phyloP scores from a whole-genome alignment of 1,284 basidiomycete species.

The Singerocomus inundabilis region DNA sequence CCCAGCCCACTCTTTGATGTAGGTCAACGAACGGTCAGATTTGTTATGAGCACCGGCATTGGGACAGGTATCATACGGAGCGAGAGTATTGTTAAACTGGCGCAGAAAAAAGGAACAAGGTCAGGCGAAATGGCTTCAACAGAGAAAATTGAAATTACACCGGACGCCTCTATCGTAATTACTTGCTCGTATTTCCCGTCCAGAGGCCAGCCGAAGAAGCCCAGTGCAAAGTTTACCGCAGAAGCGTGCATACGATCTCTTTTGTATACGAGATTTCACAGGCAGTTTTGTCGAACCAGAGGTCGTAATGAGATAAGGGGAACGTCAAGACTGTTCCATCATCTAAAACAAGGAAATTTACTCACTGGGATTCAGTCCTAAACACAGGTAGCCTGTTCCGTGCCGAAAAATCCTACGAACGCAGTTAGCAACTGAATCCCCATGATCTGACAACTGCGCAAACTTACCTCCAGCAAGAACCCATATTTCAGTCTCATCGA shows the following conservation, averaged over 20 bases:
- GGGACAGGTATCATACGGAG: constrained; percentile 40
- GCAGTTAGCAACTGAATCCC: neutral
- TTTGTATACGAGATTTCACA: constrained; percentile 20
- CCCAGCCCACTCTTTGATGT: constrained; percentile 61
- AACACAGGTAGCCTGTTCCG: constrained; percentile 75
- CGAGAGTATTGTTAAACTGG: constrained; percentile 33
- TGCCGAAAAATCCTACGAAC: constrained; percentile 68
- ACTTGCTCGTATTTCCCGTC: constrained; percentile 78
- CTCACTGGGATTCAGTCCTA: constrained; percentile 83
- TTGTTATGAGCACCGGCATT: constrained; percentile 54
- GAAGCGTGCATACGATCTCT: constrained; percentile 82
- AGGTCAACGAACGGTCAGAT: constrained; percentile 54
- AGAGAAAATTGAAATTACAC: constrained; percentile 41
- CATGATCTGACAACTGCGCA: neutral
- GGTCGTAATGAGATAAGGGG: neutral
- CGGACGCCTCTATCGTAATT: constrained; percentile 71
- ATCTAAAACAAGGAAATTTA: neutral
- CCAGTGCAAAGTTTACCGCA: constrained; percentile 81
- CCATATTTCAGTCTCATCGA: constrained; percentile 79
- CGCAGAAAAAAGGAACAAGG: neutral
- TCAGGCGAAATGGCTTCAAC: neutral
- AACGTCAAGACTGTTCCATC: neutral
- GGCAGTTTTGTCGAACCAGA: neutral
- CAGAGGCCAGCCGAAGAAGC: constrained; percentile 83
- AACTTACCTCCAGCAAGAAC: constrained; percentile 62